Percentiles rank a stretch among this genome's conserved stretches.
Conservation (phyloP, 1,284 basidiomycete species). For the Lentinus polychrous region DNA sequence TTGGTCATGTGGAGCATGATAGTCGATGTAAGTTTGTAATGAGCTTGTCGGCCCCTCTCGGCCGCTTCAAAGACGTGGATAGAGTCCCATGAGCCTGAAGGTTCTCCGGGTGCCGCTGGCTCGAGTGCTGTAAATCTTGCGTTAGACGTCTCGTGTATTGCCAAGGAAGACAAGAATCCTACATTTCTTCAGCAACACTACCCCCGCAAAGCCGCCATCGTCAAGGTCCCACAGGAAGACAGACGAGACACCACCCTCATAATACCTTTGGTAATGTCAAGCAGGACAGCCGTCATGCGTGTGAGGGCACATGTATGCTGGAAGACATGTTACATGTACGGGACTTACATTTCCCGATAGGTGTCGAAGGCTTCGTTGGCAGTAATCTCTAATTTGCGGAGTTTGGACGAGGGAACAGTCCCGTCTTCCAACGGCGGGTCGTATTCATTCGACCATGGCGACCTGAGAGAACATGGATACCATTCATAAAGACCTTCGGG, state of each 20-base stretch:
- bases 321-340: not conserved
- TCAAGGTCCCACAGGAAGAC: slow-evolving; percentile 99
- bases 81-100: slow-evolving; percentile 91
- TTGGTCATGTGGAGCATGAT: slow-evolving; percentile 93
- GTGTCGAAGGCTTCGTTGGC: slow-evolving; percentile 97
- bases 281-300: slow-evolving; percentile 2
- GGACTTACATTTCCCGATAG: slow-evolving; percentile 87
- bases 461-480: slow-evolving; percentile 42
- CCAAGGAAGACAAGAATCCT: slow-evolving; percentile 23
- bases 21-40: slow-evolving; percentile 96
- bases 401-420: slow-evolving; percentile 74
- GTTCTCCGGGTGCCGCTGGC: slow-evolving; percentile 46
- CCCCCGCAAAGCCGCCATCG: slow-evolving; percentile 94
- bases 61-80: slow-evolving; percentile 96
- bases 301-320: not conserved
- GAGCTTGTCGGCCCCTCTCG: slow-evolving; percentile 85
- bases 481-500: not conserved
- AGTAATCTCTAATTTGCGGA: slow-evolving; percentile 87
- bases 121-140: slow-evolving; percentile 42
- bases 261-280: slow-evolving; percentile 58
- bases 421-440: slow-evolving; percentile 85
- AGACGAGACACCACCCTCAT: slow-evolving; percentile 93
- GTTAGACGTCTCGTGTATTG: not conserved
- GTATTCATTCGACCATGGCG: slow-evolving; percentile 97
- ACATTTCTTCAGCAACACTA: slow-evolving; percentile 96